Evolutionary conservation across 2,329 filamentous ascomycete species (phyloP), one percentile per base, ranked within the genome.

Genomic region (Fusarium sacchari): DNA sequence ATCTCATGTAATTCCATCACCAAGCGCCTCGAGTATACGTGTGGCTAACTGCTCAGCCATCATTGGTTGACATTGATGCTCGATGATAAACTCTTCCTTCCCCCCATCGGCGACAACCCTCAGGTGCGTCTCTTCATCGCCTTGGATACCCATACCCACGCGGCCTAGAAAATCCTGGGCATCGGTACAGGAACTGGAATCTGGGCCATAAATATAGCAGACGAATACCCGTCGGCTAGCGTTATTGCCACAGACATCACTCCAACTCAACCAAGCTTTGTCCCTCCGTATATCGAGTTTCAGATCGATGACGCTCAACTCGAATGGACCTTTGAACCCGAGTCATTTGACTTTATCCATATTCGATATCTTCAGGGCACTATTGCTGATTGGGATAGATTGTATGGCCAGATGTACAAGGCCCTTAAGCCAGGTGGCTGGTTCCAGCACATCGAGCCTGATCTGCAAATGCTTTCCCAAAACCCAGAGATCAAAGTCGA

Each of bases 321-420:
- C 6, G 75, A 79, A 2, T 91, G 89, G 89, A 82, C 88, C 0
- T 78, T 76, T 39, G 69, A 77, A 15, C 71, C 73, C 0, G 68
- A 77, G 3, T 73, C 77, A 0, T 76, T 79, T 30, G 81, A 82
- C 55, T 82, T 79, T 32, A 77, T 83, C 28, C 80, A 83, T 34
- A 71, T 80, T 5, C 79, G 81, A 2, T 78, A 77, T 34, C 47
- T 83, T 13, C 73, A 78, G 5, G 80, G 79, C 0, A 67, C 72
- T 1, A 79, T 83, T 1, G 62, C 55, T 0, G 77, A 83, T 56
- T 83, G 81, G 81, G 58, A 64, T 3, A 75, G 61, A 13, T 12
- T 77, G 1, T 77, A 77, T 24, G 14, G 17, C 1, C 73, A 77
- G 46, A 17, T 69, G 4, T 77, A 65, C 36, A 75, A 67, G 47